Conservation (phyloP, 2,329 filamentous ascomycete species). For the Thermomyces lanuginosus region DNA sequence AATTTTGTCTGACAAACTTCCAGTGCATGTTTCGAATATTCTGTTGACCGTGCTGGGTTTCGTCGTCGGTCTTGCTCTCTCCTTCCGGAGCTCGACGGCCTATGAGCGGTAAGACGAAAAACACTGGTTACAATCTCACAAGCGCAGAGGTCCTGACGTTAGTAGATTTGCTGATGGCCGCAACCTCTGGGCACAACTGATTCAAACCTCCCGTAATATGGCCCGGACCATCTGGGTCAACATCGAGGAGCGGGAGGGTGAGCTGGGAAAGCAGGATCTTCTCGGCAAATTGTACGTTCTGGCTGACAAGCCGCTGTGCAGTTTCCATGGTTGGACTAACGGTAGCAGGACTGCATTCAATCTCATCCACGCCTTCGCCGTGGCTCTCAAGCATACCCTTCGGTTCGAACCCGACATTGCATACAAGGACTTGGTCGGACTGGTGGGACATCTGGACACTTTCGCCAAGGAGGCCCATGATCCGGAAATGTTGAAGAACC, state of each 20-base stretch:
- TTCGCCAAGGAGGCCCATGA: conserved; percentile 49
- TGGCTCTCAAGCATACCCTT: conserved; percentile 64
- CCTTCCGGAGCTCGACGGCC: conserved; percentile 59
- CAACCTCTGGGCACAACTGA: conserved; percentile 44
- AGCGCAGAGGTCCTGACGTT: conserved; percentile 1
- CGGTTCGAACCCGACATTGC: conserved; percentile 68
- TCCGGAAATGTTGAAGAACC: conserved; percentile 17
- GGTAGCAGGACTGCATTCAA: conserved; percentile 47
- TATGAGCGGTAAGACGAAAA: conserved; percentile 44
- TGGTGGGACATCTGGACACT: conserved; percentile 57
- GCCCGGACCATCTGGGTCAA: conserved; percentile 72
- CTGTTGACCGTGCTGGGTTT: conserved; percentile 66
- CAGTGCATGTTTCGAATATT: conserved; percentile 46
- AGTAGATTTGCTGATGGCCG: conserved; percentile 43
- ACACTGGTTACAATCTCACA: neutral
- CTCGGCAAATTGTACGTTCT: conserved; percentile 45
- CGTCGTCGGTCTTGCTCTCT: conserved; percentile 62
- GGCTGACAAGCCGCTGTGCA: neutral
- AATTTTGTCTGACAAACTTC: neutral
- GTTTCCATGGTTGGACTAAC: neutral
- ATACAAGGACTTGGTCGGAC: conserved; percentile 55
- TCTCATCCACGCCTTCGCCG: conserved; percentile 59
- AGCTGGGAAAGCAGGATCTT: conserved; percentile 47
- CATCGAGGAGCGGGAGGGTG: conserved; percentile 41
- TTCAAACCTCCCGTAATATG: conserved; percentile 40